phyloP scores from a whole-genome alignment of 306 rosid genomes.

The Casuarina cunninghamiana region DNA sequence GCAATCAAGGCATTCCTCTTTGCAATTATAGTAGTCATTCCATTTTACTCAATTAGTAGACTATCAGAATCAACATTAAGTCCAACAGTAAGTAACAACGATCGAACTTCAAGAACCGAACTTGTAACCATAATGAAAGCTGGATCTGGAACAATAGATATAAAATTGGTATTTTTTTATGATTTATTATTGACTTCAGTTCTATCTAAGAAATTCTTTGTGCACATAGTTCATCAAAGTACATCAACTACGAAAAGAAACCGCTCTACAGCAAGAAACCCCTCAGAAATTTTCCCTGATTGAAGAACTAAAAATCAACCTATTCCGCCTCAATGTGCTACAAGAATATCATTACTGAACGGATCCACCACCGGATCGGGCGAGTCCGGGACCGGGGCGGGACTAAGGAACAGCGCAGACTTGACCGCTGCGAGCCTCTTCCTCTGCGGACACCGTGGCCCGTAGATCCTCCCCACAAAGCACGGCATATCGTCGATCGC shows the following conservation, averaged over 20 bases:
- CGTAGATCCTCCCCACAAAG: conserved; percentile 46
- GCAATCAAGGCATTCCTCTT: not conserved
- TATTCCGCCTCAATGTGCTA: conserved; percentile 48
- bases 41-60: not conserved
- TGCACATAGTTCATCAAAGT: conserved; percentile 8
- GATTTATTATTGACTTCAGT: conserved; percentile 13
- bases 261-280: conserved; percentile 37
- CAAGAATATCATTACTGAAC: conserved; percentile 46
- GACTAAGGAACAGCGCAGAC: conserved; percentile 42
- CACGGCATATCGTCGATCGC: conserved; percentile 48
- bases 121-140: not conserved
- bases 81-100: not conserved
- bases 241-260: conserved; percentile 31
- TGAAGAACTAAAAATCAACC: not conserved
- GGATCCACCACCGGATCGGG: conserved; percentile 58
- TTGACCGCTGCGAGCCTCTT: conserved; percentile 73
- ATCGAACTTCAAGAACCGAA: not conserved
- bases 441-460: conserved; percentile 68
- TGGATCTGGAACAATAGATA: not conserved
- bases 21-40: not conserved
- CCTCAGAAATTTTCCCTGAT: not conserved
- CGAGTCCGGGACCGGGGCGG: conserved; percentile 37
- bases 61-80: too few relatives aligned
- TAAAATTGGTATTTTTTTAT: conserved; percentile 5
- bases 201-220: conserved; percentile 25